phyloP scores from a whole-genome alignment of 306 rosid species.

The Corylus avellana region DNA sequence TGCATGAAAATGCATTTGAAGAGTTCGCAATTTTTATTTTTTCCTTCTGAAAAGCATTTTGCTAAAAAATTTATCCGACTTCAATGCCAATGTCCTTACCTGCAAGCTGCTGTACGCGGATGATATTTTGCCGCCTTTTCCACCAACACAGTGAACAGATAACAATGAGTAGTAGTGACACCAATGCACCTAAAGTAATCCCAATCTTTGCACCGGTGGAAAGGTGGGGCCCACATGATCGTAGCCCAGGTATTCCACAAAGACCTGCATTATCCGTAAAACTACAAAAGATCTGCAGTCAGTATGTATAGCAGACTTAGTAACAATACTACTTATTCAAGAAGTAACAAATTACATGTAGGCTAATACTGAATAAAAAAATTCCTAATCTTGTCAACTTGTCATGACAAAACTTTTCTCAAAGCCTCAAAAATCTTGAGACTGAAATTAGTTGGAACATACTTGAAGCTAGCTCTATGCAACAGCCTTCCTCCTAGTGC shows the following conservation, averaged over 20 bases:
- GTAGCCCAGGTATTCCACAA: slow-evolving; percentile 92
- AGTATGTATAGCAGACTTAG: slow-evolving; percentile 14
- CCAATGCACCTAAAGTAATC: slow-evolving; percentile 62
- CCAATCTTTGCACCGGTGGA: slow-evolving; percentile 75
- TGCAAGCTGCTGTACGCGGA: slow-evolving; percentile 73
- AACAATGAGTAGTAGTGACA: slow-evolving; percentile 48
- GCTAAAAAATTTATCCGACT: not conserved
- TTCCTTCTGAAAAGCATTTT: not conserved
- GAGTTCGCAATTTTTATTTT: not conserved
- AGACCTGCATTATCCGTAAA: slow-evolving; percentile 90
- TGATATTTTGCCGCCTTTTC: slow-evolving; percentile 85
- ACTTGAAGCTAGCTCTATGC: slow-evolving; percentile 99
- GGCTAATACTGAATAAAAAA: slow-evolving; percentile 1
- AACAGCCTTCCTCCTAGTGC: slow-evolving; percentile 86
- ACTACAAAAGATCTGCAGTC: slow-evolving; percentile 52
- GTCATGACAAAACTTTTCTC: not conserved
- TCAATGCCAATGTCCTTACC: slow-evolving; percentile 48
- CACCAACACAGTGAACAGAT: slow-evolving; percentile 76
- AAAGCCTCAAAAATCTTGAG: slow-evolving; percentile 9
- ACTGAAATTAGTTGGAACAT: slow-evolving; percentile 34
- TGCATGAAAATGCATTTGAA: not conserved
- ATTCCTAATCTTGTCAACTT: not conserved
- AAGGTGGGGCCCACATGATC: slow-evolving; percentile 73
- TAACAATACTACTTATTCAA: slow-evolving; percentile 3
- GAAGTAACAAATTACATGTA: slow-evolving; percentile 16